phyloP scores from a whole-genome alignment of 108 stramenopile species.

The Cyclotella baltica region DNA sequence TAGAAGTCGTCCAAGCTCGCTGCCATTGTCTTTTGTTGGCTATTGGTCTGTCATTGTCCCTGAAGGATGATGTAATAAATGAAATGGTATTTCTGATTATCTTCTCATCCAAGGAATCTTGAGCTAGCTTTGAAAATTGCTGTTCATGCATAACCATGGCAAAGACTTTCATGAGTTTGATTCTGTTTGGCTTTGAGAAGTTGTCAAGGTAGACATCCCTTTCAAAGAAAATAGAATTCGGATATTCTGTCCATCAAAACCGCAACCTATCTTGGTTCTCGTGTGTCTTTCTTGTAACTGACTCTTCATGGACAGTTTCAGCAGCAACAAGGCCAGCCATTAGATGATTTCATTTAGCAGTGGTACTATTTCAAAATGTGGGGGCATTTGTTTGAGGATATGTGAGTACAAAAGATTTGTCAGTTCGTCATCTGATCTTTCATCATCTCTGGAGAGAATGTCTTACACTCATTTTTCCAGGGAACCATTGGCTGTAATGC shows the following conservation, averaged over 20 bases:
- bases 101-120: conserved; percentile 14
- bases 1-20: conserved; percentile 21
- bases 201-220: conserved; percentile 18
- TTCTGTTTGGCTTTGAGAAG: background rate
- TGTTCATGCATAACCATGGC: conserved; percentile 16
- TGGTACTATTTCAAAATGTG: conserved; percentile 11
- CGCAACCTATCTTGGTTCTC: conserved; percentile 24
- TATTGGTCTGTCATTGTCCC: conserved; percentile 16
- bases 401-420: background rate
- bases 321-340: conserved; percentile 34
- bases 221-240: background rate
- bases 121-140: conserved; percentile 9
- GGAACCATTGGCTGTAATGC: conserved; percentile 35
- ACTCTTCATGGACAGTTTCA: conserved; percentile 8
- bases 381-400: conserved; percentile 23
- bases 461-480: conserved; percentile 17
- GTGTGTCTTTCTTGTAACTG: conserved; percentile 30
- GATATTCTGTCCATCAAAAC: background rate
- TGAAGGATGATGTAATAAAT: conserved; percentile 29
- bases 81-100: conserved; percentile 35
- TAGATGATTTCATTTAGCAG: conserved; percentile 30
- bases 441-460: conserved; percentile 16
- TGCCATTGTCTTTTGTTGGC: conserved; percentile 27
- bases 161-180: conserved; percentile 20
- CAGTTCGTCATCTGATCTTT: conserved; percentile 18